Evolutionary conservation across 805 yeast species (phyloP), one percentile per base, ranked within the genome.

Genomic region (Ogataea saltuana): DNA sequence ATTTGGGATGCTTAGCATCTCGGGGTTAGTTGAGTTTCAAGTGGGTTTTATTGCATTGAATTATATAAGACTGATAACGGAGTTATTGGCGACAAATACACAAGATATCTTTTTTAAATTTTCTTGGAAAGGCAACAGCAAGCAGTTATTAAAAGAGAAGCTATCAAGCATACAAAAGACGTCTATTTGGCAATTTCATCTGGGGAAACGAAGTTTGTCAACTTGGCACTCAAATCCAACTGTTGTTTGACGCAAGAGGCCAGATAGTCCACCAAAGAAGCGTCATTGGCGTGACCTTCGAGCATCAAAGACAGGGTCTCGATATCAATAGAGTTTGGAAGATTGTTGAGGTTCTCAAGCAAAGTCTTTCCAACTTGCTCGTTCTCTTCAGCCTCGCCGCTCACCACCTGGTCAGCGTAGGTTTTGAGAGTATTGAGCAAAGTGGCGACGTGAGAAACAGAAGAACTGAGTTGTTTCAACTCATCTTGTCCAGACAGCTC

Each of bases 191-290:
- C 58, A 39, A 61, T 60, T 36, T 61, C 64, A 40, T 61, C 63
- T 38, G 74, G 57, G 39, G 57, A 45, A 30, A 72, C 68, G 45
- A 74, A 61, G 26, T 83, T 79, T 36, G 88, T 81, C 57, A 87
- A 74, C 63, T 85, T 80, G 36, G 88, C 81, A 57, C 88, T 80
- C 59, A 85, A 72, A 62, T 85, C 90, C 51, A 87, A 75, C 69
- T 88, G 96, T 50, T 88, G 85, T 69, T 85, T 86, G 55, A 88
- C 81, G 42, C 93, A 85, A 53, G 83, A 80, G 44, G 95, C 83
- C 65, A 88, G 74, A 61, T 83, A 85, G 61, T 86, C 91, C 50
- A 88, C 76, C 80, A 88, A 78, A 48, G 85, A 72, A 32, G 88
- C 81, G 57, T 88, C 96, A 64, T 86, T 88, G 60, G 83, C 72